Evolutionary conservation across 192 early-diverging fungal genomes (phyloP).

Genomic region (Globomyces pollinis-pini): DNA sequence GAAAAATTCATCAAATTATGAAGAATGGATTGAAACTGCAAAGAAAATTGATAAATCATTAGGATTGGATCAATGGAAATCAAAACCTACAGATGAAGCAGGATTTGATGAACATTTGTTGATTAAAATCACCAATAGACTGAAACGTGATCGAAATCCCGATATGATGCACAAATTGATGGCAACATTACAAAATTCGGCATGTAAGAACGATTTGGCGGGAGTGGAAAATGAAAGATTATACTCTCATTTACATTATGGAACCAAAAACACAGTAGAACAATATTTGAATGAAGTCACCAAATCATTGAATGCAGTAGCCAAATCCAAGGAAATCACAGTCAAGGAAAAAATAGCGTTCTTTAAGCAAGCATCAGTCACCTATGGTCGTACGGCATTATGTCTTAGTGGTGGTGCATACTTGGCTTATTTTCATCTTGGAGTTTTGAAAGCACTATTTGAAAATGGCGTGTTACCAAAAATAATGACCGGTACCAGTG

Average conservation of each 20-base stretch:
- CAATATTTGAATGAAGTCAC: slow-evolving; percentile 56
- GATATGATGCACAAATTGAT: neutral
- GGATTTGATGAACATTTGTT: slow-evolving; percentile 1
- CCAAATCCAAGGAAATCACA: slow-evolving; percentile 13
- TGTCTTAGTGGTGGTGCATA: slow-evolving; percentile 72
- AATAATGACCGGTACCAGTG: slow-evolving; percentile 73
- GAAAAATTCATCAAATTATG: neutral
- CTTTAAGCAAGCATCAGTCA: slow-evolving; percentile 52
- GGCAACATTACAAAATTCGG: slow-evolving; percentile 16
- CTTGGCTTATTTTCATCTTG: slow-evolving; percentile 46
- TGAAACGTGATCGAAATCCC: neutral
- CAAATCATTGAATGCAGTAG: slow-evolving; percentile 19
- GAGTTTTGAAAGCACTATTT: slow-evolving; percentile 65
- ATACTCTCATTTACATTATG: slow-evolving; percentile 65
- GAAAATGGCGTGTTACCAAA: slow-evolving; percentile 59
- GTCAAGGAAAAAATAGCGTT: slow-evolving; percentile 50
- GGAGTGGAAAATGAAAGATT: slow-evolving; percentile 67
- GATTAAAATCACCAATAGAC: slow-evolving; percentile 5
- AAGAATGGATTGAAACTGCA: neutral
- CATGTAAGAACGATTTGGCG: slow-evolving; percentile 68
- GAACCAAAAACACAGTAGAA: slow-evolving; percentile 66
- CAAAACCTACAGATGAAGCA: neutral
- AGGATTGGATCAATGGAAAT: slow-evolving; percentile 4
- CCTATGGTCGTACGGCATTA: slow-evolving; percentile 69
- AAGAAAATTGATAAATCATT: neutral